phyloP scores from a whole-genome alignment of 2,329 filamentous ascomycete species.

The Sporothrix mexicana region DNA sequence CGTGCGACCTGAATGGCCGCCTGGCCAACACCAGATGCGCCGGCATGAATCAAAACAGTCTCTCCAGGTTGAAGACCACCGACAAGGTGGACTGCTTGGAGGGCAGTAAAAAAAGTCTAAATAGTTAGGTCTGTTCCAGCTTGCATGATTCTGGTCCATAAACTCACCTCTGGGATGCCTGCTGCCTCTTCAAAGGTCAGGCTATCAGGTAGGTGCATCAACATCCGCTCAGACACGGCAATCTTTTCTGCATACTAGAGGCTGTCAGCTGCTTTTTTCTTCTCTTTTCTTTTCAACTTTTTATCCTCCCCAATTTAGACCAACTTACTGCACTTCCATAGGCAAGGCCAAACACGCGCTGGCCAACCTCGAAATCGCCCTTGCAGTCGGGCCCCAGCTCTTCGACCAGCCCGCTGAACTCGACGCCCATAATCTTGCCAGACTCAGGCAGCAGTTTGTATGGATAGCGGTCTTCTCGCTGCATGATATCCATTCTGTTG shows the following conservation, averaged over 20 bases:
- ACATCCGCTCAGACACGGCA: conserved; percentile 25
- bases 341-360: conserved; percentile 20
- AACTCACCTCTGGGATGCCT: conserved; percentile 42
- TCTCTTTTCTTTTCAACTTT: too few species aligned
- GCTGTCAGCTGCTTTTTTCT: background rate
- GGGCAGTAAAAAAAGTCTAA: conserved; percentile 41
- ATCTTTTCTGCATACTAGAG: conserved; percentile 24
- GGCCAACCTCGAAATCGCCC: conserved; percentile 23
- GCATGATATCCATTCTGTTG: conserved; percentile 27
- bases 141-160: background rate
- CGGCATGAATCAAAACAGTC: conserved; percentile 42
- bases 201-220: conserved; percentile 42
- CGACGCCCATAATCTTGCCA: conserved; percentile 25
- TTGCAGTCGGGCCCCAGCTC: conserved; percentile 18
- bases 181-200: conserved; percentile 46
- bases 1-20: conserved; percentile 39
- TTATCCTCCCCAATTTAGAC: too few species aligned
- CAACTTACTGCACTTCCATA: conserved; percentile 20
- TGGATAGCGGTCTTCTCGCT: conserved; percentile 24
- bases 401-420: conserved; percentile 21
- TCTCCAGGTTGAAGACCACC: conserved; percentile 41
- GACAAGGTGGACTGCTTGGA: conserved; percentile 43
- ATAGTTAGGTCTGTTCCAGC: too few species aligned
- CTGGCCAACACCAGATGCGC: conserved; percentile 40
- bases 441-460: conserved; percentile 23